phyloP scores from a whole-genome alignment of 225 moss, liverwort and hornwort species.

The Pseudoscleropodium purum region DNA sequence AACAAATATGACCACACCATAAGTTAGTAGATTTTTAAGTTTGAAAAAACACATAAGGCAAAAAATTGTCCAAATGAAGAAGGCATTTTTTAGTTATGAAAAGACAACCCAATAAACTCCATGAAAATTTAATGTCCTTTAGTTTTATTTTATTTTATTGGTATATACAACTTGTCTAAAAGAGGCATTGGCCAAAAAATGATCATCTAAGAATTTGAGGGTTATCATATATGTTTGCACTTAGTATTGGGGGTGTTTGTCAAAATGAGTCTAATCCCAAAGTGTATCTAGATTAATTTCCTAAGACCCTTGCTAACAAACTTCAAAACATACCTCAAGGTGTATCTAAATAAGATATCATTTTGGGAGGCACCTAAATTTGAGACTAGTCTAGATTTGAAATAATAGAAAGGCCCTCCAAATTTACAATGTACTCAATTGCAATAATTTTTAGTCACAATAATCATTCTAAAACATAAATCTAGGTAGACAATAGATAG shows the following conservation, averaged over 20 bases:
- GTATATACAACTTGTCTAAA: rapidly evolving
- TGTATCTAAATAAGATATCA: no score
- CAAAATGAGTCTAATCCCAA: neutral
- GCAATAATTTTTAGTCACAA: no score
- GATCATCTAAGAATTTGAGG: rapidly evolving
- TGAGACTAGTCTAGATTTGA: neutral
- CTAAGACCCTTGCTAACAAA: neutral
- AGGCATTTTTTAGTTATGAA: rapidly evolving
- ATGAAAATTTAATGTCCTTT: neutral
- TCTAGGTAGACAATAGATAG: no score
- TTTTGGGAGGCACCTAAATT: no score
- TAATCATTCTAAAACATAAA: no score
- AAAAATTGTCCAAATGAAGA: neutral
- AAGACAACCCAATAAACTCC: neutral
- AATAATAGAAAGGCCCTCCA: no score
- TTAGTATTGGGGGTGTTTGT: neutral
- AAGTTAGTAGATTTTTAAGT: no score
- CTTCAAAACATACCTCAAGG: neutral
- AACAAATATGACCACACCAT: no score
- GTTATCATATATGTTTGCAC: neutral
- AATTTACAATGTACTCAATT: no score
- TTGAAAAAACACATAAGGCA: no score
- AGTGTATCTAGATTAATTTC: neutral
- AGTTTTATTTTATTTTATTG: neutral
- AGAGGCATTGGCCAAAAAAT: neutral